A percentile compares a stretch with the other conserved stretches of the same genome.
These are phyloP conservation scores for Staphylotrichum tortipilum DNA, from an alignment of 495 filamentous ascomycete species.

Conservation along the genomic window DNA sequence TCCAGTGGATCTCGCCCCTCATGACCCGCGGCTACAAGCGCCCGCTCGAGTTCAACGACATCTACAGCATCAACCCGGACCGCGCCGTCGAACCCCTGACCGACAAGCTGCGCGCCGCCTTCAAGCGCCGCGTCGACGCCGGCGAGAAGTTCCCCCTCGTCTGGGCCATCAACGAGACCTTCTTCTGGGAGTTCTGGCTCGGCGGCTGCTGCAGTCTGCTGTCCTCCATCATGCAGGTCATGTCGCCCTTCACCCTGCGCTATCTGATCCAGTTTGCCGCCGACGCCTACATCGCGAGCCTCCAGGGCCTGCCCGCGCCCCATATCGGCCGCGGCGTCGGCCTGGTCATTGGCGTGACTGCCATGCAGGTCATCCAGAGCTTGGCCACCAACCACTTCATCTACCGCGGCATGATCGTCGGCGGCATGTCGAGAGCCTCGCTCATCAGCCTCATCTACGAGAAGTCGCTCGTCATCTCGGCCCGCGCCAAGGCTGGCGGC, in stretches of 20 bases:
- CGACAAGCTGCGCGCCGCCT: slow-evolving; percentile 52
- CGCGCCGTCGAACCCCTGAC: slow-evolving; percentile 62
- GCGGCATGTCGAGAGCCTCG: slow-evolving; percentile 65
- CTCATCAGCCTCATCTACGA: slow-evolving; percentile 69
- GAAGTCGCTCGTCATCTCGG: slow-evolving; percentile 75
- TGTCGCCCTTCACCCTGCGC: slow-evolving; percentile 64
- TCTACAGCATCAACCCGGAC: slow-evolving; percentile 79
- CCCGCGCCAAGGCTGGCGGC: slow-evolving; percentile 63
- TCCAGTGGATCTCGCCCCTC: slow-evolving; percentile 60
- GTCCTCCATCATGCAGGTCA: slow-evolving; percentile 59
- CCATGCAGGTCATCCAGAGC: slow-evolving; percentile 67
- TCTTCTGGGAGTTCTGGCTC: slow-evolving; percentile 74
- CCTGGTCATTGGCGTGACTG: slow-evolving; percentile 63
- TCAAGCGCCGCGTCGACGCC: slow-evolving; percentile 54
- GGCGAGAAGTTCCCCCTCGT: slow-evolving; percentile 68
- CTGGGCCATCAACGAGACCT: slow-evolving; percentile 79
- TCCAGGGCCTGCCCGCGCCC: slow-evolving; percentile 44
- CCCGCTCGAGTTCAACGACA: slow-evolving; percentile 71
- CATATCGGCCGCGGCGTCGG: slow-evolving; percentile 60
- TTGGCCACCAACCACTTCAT: slow-evolving; percentile 73
- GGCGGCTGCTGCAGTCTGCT: slow-evolving; percentile 70
- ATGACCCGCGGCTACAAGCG: slow-evolving; percentile 78
- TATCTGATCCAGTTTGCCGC: slow-evolving; percentile 74
- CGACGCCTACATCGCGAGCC: slow-evolving; percentile 59
- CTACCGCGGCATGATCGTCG: slow-evolving; percentile 71